These are phyloP conservation scores for Metschnikowia corniflorae DNA, from an alignment of 805 yeast species.

Conservation along the genomic window DNA sequence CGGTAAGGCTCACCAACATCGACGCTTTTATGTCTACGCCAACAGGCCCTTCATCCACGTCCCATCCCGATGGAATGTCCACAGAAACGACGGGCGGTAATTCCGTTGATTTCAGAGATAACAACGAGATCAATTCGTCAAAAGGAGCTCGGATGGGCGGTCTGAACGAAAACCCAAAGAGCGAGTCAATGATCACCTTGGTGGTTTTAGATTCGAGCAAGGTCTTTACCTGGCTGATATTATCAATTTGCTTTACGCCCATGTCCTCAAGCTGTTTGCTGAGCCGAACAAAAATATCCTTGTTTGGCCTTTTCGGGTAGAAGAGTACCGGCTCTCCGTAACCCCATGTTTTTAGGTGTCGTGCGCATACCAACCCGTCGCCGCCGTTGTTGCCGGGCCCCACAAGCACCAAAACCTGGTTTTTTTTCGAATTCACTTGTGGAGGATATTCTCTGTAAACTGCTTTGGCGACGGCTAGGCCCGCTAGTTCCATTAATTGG, in stretches of 20 bases:
- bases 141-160: constrained; percentile 87
- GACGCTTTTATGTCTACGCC: constrained; percentile 52
- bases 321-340: constrained; percentile 74
- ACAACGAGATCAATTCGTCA: constrained; percentile 34
- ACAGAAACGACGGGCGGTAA: constrained; percentile 71
- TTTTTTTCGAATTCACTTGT: constrained; percentile 6
- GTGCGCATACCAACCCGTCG: constrained; percentile 93
- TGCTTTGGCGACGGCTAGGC: constrained; percentile 89
- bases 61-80: constrained; percentile 97
- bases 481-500: constrained; percentile 95
- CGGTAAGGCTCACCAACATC: constrained; percentile 78
- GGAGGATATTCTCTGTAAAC: constrained; percentile 68
- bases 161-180: constrained; percentile 90
- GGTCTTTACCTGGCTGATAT: constrained; percentile 30
- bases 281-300: constrained; percentile 56
- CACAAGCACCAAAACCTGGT: constrained; percentile 59
- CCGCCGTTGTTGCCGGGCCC: constrained; percentile 99
- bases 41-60: constrained; percentile 72
- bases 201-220: constrained; percentile 24
- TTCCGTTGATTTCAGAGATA: constrained; percentile 33
- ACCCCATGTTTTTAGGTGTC: constrained; percentile 73
- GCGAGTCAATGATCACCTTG: constrained; percentile 58
- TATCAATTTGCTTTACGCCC: constrained; percentile 53
- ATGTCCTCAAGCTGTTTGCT: constrained; percentile 64
- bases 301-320: constrained; percentile 66